These are phyloP conservation scores for Aspergillus amoenus DNA, from an alignment of 2,329 filamentous ascomycete genomes.

Conservation along the genomic window DNA sequence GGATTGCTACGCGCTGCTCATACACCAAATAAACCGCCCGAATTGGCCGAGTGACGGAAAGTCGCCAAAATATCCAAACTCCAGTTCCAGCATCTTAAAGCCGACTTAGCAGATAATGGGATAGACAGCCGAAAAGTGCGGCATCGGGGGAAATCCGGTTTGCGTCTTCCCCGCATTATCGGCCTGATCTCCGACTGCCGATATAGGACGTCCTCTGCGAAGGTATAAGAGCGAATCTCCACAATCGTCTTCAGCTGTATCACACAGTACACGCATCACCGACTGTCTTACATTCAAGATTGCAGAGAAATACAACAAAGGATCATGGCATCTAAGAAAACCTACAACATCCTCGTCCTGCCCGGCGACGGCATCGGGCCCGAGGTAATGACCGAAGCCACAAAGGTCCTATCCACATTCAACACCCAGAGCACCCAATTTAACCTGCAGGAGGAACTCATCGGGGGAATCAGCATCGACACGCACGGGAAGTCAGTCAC, in stretches of 20 bases:
- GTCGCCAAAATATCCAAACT: too few relatives aligned
- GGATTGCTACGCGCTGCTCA: too few relatives aligned
- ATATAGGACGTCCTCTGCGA: neutral
- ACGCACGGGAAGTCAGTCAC: constrained; percentile 72
- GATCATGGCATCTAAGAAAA: neutral
- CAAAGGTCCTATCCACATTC: constrained; percentile 70
- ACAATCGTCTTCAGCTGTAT: too few relatives aligned
- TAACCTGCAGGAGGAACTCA: constrained; percentile 66
- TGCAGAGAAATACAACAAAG: neutral
- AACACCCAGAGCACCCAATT: constrained; percentile 50
- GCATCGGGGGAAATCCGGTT: neutral
- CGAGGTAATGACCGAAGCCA: constrained; percentile 42
- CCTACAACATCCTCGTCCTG: constrained; percentile 10
- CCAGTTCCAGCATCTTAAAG: too few relatives aligned
- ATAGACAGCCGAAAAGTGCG: too few relatives aligned
- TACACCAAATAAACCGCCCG: too few relatives aligned
- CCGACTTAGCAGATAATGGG: too few relatives aligned
- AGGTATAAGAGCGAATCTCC: too few relatives aligned
- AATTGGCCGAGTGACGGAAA: too few relatives aligned
- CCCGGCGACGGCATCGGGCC: constrained; percentile 13
- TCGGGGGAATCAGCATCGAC: constrained; percentile 86
- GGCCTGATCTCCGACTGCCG: neutral
- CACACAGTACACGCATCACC: neutral
- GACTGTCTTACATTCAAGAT: too few relatives aligned
- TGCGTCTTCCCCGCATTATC: neutral